Evolutionary conservation across 257 asterid genomes (phyloP).

Genomic region (Sherardia arvensis): DNA sequence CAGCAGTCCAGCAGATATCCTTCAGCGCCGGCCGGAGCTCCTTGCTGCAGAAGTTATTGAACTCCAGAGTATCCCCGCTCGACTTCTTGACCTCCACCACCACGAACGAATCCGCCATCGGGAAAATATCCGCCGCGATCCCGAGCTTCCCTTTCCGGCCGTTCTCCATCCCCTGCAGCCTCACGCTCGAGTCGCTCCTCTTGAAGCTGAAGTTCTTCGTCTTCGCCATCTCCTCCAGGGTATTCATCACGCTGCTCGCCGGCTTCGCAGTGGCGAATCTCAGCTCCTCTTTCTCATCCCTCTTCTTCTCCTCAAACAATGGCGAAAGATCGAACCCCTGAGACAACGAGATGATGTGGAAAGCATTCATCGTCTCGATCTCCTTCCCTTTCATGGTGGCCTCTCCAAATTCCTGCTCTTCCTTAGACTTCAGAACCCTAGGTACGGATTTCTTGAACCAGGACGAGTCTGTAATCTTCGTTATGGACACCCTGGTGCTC

Average conservation of each 20-base stretch:
- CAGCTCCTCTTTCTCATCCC: conserved; percentile 31
- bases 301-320: conserved; percentile 39
- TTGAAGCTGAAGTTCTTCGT: conserved; percentile 31
- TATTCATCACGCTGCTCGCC: conserved; percentile 39
- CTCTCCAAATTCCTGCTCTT: conserved; percentile 30
- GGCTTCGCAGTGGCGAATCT: conserved; percentile 33
- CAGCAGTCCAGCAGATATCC: conserved; percentile 38
- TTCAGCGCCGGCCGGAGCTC: conserved; percentile 47
- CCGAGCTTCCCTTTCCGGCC: conserved; percentile 54
- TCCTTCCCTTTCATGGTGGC: conserved; percentile 22
- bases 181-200: conserved; percentile 32
- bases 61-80: conserved; percentile 48
- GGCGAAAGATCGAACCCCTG: conserved; percentile 48
- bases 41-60: conserved; percentile 39
- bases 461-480: conserved; percentile 33
- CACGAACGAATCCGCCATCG: conserved; percentile 32
- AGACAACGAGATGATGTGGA: conserved; percentile 46
- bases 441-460: conserved; percentile 46
- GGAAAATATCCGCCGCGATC: conserved; percentile 37
- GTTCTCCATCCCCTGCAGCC: conserved; percentile 30
- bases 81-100: conserved; percentile 47
- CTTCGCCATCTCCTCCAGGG: conserved; percentile 40
- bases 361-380: conserved; percentile 36
- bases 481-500: conserved; percentile 22
- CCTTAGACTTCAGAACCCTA: conserved; percentile 8